These are phyloP conservation scores for Rutstroemia sydowiana DNA, from an alignment of 2,329 filamentous ascomycete genomes.

Conservation along the genomic window DNA sequence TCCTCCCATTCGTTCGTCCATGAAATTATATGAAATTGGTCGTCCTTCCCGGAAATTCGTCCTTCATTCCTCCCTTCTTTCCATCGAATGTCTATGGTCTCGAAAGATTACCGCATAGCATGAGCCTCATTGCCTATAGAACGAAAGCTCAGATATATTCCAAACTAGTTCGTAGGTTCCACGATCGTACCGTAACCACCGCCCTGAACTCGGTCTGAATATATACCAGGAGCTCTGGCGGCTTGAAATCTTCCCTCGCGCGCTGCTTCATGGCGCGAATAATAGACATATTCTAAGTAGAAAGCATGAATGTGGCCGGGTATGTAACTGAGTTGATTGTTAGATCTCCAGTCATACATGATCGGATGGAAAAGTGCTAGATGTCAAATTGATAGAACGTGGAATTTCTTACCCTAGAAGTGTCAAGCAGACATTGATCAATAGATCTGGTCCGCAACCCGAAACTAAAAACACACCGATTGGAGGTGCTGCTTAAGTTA, in stretches of 20 bases:
- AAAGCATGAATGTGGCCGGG: constrained; percentile 32
- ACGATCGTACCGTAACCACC: constrained; percentile 52
- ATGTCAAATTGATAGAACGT: no score
- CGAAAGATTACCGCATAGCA: not conserved
- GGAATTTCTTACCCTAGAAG: constrained; percentile 33
- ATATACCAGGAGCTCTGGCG: constrained; percentile 59
- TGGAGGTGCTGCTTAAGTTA: constrained; percentile 29
- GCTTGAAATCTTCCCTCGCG: constrained; percentile 47
- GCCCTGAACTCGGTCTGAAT: constrained; percentile 63
- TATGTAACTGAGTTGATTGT: constrained; percentile 23
- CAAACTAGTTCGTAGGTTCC: constrained; percentile 16
- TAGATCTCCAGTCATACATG: not conserved
- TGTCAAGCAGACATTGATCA: constrained; percentile 36
- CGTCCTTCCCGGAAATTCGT: no score
- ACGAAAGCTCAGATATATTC: constrained; percentile 4
- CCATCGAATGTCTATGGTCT: not conserved
- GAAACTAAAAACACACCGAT: constrained; percentile 34
- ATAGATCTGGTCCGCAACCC: constrained; percentile 35
- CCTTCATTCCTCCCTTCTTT: not conserved
- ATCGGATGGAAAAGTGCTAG: not conserved
- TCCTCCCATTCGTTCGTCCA: not conserved
- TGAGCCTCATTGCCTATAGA: constrained; percentile 2
- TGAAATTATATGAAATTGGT: no score
- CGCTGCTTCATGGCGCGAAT: constrained; percentile 60
- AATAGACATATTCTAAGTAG: constrained; percentile 67